Percentiles rank a stretch among this genome's conserved stretches.
phyloP scores from a whole-genome alignment of 805 yeast genomes.

The Kazachstania psychrophila region DNA sequence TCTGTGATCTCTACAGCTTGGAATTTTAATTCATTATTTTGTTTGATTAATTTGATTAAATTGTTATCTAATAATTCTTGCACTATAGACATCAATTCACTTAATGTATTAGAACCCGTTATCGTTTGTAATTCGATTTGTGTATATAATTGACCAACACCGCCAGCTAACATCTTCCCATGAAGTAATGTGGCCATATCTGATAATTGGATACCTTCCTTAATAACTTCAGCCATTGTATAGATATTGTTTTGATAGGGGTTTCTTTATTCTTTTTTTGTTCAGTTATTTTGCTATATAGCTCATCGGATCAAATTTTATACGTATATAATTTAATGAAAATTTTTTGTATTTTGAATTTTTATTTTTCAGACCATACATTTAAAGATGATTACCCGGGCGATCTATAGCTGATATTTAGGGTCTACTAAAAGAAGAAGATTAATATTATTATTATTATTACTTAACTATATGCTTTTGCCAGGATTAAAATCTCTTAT shows the following conservation, averaged over 20 bases:
- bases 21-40: constrained; percentile 59
- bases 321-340: too few relatives aligned
- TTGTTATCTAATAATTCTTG: constrained; percentile 49
- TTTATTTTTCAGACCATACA: too few relatives aligned
- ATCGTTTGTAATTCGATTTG: constrained; percentile 60
- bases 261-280: not conserved
- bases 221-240: not conserved
- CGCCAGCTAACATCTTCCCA: constrained; percentile 46
- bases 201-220: constrained; percentile 12
- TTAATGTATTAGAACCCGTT: constrained; percentile 34
- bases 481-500: too few relatives aligned
- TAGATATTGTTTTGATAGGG: too few relatives aligned
- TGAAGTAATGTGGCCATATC: constrained; percentile 53
- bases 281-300: not conserved
- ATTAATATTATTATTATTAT: too few relatives aligned
- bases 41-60: constrained; percentile 59
- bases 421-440: too few relatives aligned
- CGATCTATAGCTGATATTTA: too few relatives aligned
- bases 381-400: too few relatives aligned
- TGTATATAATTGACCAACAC: constrained; percentile 43
- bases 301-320: too few relatives aligned
- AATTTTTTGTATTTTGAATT: too few relatives aligned
- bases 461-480: too few relatives aligned
- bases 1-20: constrained; percentile 66
- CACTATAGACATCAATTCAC: constrained; percentile 38